Percentiles rank a stretch among this genome's conserved stretches.
These are phyloP conservation scores for Xerophyta viscosa DNA, from an alignment of 106 monocot species.

Conservation along the genomic window DNA sequence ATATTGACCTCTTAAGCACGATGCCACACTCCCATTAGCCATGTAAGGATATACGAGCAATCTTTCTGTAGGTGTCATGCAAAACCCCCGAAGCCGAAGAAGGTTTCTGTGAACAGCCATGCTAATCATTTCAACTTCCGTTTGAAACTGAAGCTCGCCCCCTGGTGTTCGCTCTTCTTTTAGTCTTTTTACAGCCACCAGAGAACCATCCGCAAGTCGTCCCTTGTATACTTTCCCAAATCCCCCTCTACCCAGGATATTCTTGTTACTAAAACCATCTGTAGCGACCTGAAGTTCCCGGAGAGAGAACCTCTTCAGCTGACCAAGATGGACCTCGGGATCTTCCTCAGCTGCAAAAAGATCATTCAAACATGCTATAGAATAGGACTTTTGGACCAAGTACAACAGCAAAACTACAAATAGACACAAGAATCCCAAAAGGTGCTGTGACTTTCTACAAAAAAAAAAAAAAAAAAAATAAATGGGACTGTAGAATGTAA, in stretches of 20 bases:
- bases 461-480: no score
- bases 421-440: no score
- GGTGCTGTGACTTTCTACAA: no score
- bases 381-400: no score
- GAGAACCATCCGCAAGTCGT: conserved; percentile 57
- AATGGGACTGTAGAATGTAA: no score
- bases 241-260: conserved; percentile 62
- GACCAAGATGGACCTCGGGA: conserved; percentile 65
- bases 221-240: conserved; percentile 76
- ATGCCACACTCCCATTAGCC: conserved; percentile 81
- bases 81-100: conserved; percentile 63
- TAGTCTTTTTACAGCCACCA: conserved; percentile 66
- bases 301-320: conserved; percentile 64
- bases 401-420: no score
- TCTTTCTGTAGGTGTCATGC: conserved; percentile 73
- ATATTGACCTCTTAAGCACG: conserved; percentile 55
- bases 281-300: conserved; percentile 68
- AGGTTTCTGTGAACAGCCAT: conserved; percentile 74
- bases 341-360: conserved; percentile 50
- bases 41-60: conserved; percentile 73
- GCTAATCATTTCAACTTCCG: conserved; percentile 76
- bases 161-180: conserved; percentile 73
- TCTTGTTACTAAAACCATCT: conserved; percentile 60
- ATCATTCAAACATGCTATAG: not conserved
- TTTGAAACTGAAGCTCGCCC: conserved; percentile 71